A percentile compares a stretch with the other conserved stretches of the same genome.
These are phyloP conservation scores for Calonectria honghensis DNA, from an alignment of 2,329 filamentous ascomycete species.

Conservation along the genomic window DNA sequence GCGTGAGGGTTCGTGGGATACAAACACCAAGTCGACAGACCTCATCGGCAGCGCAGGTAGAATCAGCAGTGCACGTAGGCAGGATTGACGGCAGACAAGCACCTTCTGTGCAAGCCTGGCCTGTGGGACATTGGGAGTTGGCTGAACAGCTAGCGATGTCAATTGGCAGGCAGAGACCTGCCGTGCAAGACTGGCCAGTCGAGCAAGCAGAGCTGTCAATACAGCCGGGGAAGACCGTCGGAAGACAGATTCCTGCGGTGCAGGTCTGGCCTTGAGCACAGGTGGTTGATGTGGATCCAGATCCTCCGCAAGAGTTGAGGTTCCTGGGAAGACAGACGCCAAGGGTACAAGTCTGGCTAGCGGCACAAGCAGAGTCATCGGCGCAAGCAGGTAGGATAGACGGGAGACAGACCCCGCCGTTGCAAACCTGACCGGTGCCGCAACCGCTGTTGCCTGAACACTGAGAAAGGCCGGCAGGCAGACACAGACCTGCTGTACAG, in stretches of 20 bases:
- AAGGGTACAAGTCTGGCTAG: conserved; percentile 12
- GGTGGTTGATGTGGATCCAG: background rate
- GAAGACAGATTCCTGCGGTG: conserved; percentile 26
- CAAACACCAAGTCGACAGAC: conserved; percentile 33
- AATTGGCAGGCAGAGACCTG: conserved; percentile 19
- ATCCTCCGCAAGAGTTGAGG: background rate
- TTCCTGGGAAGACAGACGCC: conserved; percentile 30
- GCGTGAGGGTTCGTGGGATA: conserved; percentile 1
- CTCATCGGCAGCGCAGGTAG: background rate
- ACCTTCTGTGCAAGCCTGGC: conserved; percentile 14
- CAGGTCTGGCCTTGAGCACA: conserved; percentile 20
- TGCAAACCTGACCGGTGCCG: conserved; percentile 17
- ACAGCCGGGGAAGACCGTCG: conserved; percentile 12
- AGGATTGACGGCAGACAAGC: conserved; percentile 27
- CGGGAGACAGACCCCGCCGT: conserved; percentile 20
- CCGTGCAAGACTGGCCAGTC: conserved; percentile 8
- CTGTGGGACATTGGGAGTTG: background rate
- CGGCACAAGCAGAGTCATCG: background rate
- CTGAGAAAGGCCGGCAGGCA: background rate
- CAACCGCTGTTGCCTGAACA: background rate
- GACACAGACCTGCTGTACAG: conserved; percentile 7
- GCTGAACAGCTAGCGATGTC: conserved; percentile 14
- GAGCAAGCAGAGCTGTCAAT: conserved; percentile 1
- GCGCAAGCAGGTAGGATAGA: background rate
- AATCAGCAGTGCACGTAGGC: conserved; percentile 22